Evolutionary conservation across 257 asterid species (phyloP).

Genomic region (Solanum infundibuliforme): DNA sequence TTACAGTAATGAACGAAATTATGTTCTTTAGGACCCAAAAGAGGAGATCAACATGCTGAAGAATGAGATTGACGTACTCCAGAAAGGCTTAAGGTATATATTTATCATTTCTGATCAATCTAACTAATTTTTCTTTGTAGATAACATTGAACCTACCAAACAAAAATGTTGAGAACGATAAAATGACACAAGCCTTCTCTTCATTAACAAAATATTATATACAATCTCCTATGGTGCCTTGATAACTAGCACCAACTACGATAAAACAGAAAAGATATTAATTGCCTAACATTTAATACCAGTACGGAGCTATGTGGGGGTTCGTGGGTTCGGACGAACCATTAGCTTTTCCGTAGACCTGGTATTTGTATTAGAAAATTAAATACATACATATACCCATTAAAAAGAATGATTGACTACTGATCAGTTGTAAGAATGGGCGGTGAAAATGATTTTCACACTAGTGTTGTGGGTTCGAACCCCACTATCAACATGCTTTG

Average conservation of each 20-base stretch:
- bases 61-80: slow-evolving; percentile 78
- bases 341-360: no score
- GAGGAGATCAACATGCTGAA: slow-evolving; percentile 69
- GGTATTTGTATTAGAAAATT: no score
- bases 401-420: no score
- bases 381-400: no score
- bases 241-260: background rate
- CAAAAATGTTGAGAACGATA: no score
- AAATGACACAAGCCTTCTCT: background rate
- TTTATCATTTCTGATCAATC: background rate
- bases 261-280: background rate
- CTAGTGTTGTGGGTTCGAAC: no score
- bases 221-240: background rate
- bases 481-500: no score
- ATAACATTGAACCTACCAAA: background rate
- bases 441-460: no score
- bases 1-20: background rate
- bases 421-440: no score
- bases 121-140: background rate
- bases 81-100: slow-evolving; percentile 62
- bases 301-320: no score
- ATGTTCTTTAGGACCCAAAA: slow-evolving; percentile 41
- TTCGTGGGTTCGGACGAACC: no score
- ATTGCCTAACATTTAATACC: background rate
- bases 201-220: background rate